Base-by-base conservation (phyloP, 208 protist genomes). In the Trypanosoma cruzi region DNA sequence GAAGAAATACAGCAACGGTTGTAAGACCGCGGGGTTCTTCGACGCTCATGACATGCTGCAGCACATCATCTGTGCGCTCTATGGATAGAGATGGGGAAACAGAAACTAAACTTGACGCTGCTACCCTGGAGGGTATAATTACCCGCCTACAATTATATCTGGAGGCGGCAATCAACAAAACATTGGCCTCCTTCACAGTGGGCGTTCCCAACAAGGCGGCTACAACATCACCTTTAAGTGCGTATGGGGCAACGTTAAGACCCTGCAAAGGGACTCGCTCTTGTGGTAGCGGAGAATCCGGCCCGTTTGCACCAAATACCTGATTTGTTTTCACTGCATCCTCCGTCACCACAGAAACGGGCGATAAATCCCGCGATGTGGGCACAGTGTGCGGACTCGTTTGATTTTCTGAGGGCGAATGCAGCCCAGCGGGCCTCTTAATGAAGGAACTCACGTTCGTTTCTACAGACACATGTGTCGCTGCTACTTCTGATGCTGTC, bases 141-240 rank as follows among this genome's bases (percentile, higher is more conserved):
- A 95, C 73, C 2, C 64, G 66, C 20, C 66, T 72, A 65, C 85
- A 90, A 52, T 83, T 82, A 62, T 93, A 93, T 46, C 76, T 68
- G 16, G 73, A 71, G 16, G 87, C 80, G 0, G 90, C 85, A 22
- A 89, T 59, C 22, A 95, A 55, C 18, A 89, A 54, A 48, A 79
- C 72, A 75, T 89, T 89, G 7, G 77, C 84, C 63, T 92, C 87
- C 13, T 65, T 55, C 34, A 68, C 56, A 20, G 83, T 74, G 14
- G 75, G 79, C 2, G 55, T 71, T 8, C 80, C 81, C 6, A 79
- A 75, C 18, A 89, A 56, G 11, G 84, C 84, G 26, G 75, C 73
- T 42, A 82, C 81, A 20, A 90, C 80, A 50, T 90, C 78, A 26
- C 86, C 86, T 34, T 82, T 61, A 29, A 89, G 57, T 2, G 72